Evolutionary conservation across 306 rosid species (phyloP), one percentile per base, ranked within the genome.

Genomic region (Dalbergia oliveri): DNA sequence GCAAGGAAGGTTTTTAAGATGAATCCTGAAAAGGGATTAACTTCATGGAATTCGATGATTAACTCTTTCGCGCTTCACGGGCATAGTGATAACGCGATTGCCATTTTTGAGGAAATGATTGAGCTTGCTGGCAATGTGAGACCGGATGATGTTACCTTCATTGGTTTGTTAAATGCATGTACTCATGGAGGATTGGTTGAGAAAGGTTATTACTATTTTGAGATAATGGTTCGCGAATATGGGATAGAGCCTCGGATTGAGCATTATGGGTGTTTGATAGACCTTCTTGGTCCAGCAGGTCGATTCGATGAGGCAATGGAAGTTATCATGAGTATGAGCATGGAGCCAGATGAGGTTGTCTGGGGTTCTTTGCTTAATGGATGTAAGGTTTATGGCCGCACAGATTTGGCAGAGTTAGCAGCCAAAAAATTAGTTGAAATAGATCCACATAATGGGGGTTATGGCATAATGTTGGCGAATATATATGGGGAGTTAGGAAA

Each of bases 291-390:
- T 13, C 85, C 94, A 23, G 97, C 95, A 18, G 97, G 97, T 21
- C 85, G 82, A 74, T 91, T 94, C 59, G 88, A 90, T 18, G 94
- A 89, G 79, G 98, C 95, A 50, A 78, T 90, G 88, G 88, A 84
- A 44, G 88, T 89, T 71, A 79, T 90, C 60, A 84, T 66, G 67
- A 79, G 87, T 72, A 90, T 94, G 98, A 88, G 72, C 66, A 86
- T 89, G 83, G 89, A 90, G 81, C 91, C 97, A 2, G 94, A 91
- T 75, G 98, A 90, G 82, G 98, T 86, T n/a, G 85, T 94, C 41
- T 91, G 98, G 98, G 94, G 92, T 72, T 94, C 98, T 79, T 75
- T 94, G 75, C 82, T 91, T 31, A 94, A 91, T 66, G 92, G 91
- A 66, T 91, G 95, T 70, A 94, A 89, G 76, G 87, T 91, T 69